Conservation (phyloP, 2,329 filamentous ascomycete genomes). For the Kalmusia sp. region DNA sequence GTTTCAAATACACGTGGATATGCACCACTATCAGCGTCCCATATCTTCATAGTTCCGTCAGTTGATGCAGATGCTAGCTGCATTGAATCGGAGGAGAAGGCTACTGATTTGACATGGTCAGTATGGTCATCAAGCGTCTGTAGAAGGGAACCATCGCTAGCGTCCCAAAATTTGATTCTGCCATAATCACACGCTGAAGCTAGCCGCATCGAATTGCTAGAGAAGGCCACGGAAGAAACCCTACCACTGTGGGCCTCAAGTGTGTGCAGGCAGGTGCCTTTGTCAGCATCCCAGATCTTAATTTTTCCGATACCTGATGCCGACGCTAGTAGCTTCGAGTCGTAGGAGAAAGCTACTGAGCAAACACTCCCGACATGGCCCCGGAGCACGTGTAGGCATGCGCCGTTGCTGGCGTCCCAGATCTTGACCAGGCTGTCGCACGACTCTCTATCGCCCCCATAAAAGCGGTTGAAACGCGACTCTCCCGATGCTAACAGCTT, state of each 20-base stretch:
- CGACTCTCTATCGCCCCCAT: too few species aligned
- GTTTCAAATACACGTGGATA: background rate
- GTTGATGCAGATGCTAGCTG: conserved; percentile 3
- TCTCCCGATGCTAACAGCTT: too few species aligned
- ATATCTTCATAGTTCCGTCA: conserved; percentile 10
- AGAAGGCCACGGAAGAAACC: conserved; percentile 25
- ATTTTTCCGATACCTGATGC: too few species aligned
- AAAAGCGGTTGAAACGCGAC: too few species aligned
- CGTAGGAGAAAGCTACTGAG: too few species aligned
- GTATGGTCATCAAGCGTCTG: background rate
- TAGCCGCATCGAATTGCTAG: conserved; percentile 18
- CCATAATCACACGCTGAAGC: conserved; percentile 22
- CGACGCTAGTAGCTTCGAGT: too few species aligned
- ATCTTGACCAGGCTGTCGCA: too few species aligned
- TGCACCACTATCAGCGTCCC: conserved; percentile 3
- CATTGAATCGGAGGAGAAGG: conserved; percentile 19
- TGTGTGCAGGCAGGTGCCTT: conserved; percentile 1
- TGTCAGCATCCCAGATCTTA: too few species aligned
- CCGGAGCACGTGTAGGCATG: too few species aligned
- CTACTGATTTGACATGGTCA: conserved; percentile 17
- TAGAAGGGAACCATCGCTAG: background rate
- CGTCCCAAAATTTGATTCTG: conserved; percentile 25
- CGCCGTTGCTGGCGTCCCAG: too few species aligned
- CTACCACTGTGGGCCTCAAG: conserved; percentile 20
- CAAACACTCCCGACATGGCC: too few species aligned